phyloP scores from a whole-genome alignment of 371 early-diverging fungal genomes.

The Saksenaea vasiformis region DNA sequence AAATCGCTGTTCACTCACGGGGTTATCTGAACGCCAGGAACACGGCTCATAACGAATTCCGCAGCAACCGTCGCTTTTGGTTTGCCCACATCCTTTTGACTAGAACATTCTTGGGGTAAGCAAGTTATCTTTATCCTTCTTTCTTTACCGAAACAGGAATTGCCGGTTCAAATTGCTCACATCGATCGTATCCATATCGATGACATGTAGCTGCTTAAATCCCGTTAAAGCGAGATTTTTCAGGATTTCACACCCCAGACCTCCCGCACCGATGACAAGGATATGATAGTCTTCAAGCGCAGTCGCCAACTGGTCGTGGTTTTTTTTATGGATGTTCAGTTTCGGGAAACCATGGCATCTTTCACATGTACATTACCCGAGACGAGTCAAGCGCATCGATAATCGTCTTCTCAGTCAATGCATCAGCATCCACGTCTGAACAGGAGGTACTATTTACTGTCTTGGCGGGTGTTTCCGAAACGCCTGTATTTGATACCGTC shows the following conservation, averaged over 20 bases:
- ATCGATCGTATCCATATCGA: slow-evolving; percentile 98
- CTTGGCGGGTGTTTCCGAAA: neutral
- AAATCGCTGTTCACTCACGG: slow-evolving; percentile 56
- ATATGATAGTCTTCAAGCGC: slow-evolving; percentile 38
- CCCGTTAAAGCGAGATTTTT: slow-evolving; percentile 91
- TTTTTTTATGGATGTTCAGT: neutral
- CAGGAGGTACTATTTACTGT: neutral
- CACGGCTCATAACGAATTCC: slow-evolving; percentile 78
- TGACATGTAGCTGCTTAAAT: slow-evolving; percentile 79
- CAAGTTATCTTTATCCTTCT: neutral
- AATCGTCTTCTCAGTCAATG: neutral
- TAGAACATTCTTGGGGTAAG: too few species aligned
- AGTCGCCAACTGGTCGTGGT: slow-evolving; percentile 17
- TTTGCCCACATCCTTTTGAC: slow-evolving; percentile 71
- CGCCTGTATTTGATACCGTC: neutral
- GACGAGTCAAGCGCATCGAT: neutral
- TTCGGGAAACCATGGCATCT: neutral
- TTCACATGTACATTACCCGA: neutral
- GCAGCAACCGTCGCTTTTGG: slow-evolving; percentile 85
- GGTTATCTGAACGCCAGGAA: slow-evolving; percentile 74
- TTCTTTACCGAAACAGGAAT: slow-evolving; percentile 79
- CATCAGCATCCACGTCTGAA: slow-evolving; percentile 1
- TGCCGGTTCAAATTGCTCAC: slow-evolving; percentile 97
- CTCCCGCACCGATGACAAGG: slow-evolving; percentile 90
- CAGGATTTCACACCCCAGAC: slow-evolving; percentile 99